Percentiles rank a stretch among this genome's conserved stretches.
Conservation (phyloP, 768 basidiomycete genomes). For the Guyanaporus albipodus region DNA sequence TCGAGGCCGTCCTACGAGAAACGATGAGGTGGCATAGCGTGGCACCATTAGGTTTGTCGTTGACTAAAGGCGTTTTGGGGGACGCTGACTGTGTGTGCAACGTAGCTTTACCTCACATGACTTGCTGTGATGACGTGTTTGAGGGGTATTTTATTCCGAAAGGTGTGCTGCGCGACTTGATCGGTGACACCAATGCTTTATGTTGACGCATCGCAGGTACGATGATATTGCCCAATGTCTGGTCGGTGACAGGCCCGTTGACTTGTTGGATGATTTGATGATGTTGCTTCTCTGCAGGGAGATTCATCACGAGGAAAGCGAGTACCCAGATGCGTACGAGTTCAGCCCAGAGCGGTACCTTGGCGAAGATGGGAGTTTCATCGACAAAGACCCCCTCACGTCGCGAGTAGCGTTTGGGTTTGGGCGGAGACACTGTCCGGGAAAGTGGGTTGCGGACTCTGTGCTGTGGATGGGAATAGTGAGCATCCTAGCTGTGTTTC, state of each 20-base stretch:
- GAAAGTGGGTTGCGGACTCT: constrained; percentile 31
- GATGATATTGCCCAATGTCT: constrained; percentile 29
- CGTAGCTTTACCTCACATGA: constrained; percentile 28
- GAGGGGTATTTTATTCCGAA: constrained; percentile 39
- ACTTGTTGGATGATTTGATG: background rate
- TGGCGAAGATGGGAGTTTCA: constrained; percentile 19
- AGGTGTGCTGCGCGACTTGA: constrained; percentile 20
- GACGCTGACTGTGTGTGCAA: constrained; percentile 4
- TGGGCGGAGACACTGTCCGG: constrained; percentile 30
- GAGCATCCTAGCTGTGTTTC: constrained; percentile 25
- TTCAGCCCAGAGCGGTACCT: constrained; percentile 29
- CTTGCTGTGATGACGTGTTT: constrained; percentile 40
- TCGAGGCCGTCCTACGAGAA: constrained; percentile 31
- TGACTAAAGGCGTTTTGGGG: background rate
- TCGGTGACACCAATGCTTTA: background rate
- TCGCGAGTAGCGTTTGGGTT: constrained; percentile 30
- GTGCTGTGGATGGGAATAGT: constrained; percentile 31
- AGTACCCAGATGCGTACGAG: constrained; percentile 23
- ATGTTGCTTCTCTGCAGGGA: constrained; percentile 13
- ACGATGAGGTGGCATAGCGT: constrained; percentile 33
- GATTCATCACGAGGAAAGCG: constrained; percentile 29
- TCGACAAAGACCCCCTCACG: constrained; percentile 23
- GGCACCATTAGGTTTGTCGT: constrained; percentile 25
- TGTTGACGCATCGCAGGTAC: constrained; percentile 17
- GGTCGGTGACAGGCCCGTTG: constrained; percentile 15